Percentiles rank a stretch among this genome's conserved stretches.
Conservation (phyloP, 2,329 filamentous ascomycete species). For the Trichoderma atrobrunneum region DNA sequence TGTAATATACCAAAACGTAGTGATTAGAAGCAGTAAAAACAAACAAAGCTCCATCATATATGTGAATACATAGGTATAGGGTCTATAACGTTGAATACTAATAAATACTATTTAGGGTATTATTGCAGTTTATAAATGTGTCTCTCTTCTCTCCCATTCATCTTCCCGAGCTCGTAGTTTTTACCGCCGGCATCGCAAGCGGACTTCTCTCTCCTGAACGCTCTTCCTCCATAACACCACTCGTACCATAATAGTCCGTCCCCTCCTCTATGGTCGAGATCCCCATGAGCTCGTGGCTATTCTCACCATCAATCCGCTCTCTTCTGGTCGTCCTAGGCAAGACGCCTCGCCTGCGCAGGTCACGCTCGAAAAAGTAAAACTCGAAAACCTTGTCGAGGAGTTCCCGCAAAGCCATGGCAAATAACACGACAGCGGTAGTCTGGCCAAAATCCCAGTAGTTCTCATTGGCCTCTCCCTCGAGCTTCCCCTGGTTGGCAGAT, state of each 20-base stretch:
- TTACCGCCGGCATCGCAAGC: not conserved
- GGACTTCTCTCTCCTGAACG: not conserved
- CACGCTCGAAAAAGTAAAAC: conserved; percentile 21
- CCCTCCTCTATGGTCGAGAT: not conserved
- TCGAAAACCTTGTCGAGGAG: conserved; percentile 25
- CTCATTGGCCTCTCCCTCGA: conserved; percentile 23
- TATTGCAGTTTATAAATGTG: not conserved
- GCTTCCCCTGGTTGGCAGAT: conserved; percentile 28
- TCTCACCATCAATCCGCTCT: not conserved
- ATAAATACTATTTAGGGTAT: not conserved
- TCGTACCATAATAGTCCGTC: not conserved
- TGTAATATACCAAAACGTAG: no score
- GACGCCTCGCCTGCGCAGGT: not conserved
- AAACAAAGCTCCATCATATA: not conserved
- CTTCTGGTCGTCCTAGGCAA: not conserved
- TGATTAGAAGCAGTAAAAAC: no score
- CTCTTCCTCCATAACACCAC: not conserved
- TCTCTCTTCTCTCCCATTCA: not conserved
- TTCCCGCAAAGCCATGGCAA: conserved; percentile 26
- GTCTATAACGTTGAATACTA: not conserved
- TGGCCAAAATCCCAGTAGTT: conserved; percentile 34
- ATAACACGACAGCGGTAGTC: conserved; percentile 30
- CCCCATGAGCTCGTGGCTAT: not conserved
- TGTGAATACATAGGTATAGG: not conserved
- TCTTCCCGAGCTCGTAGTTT: not conserved